Conservation (phyloP, 2,329 filamentous ascomycete genomes). For the Diaporthe destruens region DNA sequence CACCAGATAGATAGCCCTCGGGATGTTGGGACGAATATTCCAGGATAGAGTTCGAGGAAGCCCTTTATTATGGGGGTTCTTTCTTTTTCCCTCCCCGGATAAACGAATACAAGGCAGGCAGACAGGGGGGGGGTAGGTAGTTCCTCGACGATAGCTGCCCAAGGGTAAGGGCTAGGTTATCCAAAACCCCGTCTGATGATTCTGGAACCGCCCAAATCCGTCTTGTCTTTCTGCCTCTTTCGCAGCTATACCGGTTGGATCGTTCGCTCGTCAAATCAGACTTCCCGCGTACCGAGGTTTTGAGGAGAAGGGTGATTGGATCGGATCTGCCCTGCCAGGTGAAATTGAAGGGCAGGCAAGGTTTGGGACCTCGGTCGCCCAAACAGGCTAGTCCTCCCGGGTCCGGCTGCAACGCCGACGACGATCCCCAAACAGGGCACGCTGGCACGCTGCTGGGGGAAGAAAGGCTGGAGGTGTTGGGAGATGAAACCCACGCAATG, state of each 20-base stretch:
- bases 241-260: neutral
- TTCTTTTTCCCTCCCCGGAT: neutral
- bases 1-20: neutral
- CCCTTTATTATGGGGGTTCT: neutral
- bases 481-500: slow-evolving; percentile 29
- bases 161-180: neutral
- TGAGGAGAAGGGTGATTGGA: neutral
- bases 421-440: slow-evolving; percentile 5
- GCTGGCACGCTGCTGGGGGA: neutral
- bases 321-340: neutral
- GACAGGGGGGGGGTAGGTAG: no score
- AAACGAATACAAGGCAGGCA: slow-evolving; percentile 1
- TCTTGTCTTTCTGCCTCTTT: no score
- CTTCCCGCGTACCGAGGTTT: neutral
- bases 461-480: neutral
- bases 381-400: slow-evolving; percentile 24
- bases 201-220: neutral
- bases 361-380: slow-evolving; percentile 8
- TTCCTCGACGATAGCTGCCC: no score
- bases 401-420: neutral
- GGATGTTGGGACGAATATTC: neutral
- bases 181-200: slow-evolving; percentile 25
- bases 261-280: neutral
- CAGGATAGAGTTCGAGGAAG: neutral
- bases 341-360: neutral